Percentiles rank a stretch among this genome's conserved stretches.
phyloP scores from a whole-genome alignment of 805 yeast genomes.

The Sugiyamaella marilandica region DNA sequence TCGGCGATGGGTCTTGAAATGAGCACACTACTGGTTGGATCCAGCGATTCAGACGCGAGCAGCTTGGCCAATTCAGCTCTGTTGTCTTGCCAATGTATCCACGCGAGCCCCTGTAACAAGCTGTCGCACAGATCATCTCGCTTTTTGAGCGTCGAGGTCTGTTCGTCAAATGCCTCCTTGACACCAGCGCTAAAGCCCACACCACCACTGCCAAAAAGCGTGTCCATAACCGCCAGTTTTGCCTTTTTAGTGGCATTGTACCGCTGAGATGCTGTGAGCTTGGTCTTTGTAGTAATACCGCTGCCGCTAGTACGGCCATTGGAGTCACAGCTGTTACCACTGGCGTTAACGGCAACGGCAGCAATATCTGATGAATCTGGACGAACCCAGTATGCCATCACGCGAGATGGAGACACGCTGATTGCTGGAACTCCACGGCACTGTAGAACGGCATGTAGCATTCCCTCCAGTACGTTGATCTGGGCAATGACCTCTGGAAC shows the following conservation, averaged over 20 bases:
- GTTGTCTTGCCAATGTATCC: slow-evolving; percentile 42
- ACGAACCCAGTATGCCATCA: slow-evolving; percentile 25
- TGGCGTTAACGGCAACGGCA: neutral
- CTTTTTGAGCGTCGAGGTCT: slow-evolving; percentile 32
- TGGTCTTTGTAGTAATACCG: neutral
- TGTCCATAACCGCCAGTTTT: slow-evolving; percentile 19
- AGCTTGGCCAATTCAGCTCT: neutral
- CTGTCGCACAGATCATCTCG: slow-evolving; percentile 66
- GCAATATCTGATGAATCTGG: neutral
- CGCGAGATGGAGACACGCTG: slow-evolving; percentile 24
- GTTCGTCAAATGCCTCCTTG: neutral
- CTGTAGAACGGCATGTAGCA: slow-evolving; percentile 35
- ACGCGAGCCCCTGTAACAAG: slow-evolving; percentile 54
- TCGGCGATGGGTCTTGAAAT: too few species aligned
- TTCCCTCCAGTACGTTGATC: slow-evolving; percentile 51
- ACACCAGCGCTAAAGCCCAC: neutral
- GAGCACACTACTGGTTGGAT: too few species aligned
- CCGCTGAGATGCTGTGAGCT: slow-evolving; percentile 7
- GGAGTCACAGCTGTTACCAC: neutral
- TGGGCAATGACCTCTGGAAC: slow-evolving; percentile 49
- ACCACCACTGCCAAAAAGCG: slow-evolving; percentile 16
- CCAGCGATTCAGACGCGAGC: neutral
- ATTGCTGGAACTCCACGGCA: neutral
- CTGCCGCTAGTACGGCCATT: too few species aligned
- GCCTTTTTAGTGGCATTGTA: slow-evolving; percentile 24